Base-by-base conservation (phyloP, 306 rosid genomes). In the Casuarina glauca region DNA sequence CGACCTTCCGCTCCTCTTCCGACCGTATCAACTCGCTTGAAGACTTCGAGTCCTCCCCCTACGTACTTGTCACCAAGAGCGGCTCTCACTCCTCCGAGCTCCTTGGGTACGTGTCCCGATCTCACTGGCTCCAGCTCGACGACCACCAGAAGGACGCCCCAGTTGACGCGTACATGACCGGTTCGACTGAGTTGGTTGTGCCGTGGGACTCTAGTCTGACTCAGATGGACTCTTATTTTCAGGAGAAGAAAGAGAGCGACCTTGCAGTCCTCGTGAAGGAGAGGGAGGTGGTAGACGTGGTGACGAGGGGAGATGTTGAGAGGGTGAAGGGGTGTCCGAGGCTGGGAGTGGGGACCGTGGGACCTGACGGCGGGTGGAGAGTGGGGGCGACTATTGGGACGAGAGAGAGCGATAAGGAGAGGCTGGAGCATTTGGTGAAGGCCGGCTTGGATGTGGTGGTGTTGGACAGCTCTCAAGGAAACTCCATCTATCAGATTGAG, bases 391-490 rank as follows among this genome's bases (percentile, higher is more conserved):
- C 99, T 0, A 75, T 91, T 0, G 97, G 99, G 80, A 95, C 99
- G 8, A 93, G 97, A 90, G 91, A 87, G 72, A 69, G 81, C 49
- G 97, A 91, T 66, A 92, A 88, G 89, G 91, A 86, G 86, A 90
- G 97, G 81, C 61, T 95, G 83, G 86, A 92, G 83, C 87, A 79
- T 67, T 80, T 95, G 85, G 91, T 93, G 84, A 87, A 90, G 74
- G 97, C 89, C 64, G 97, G 97, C 42, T 79, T 90, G 74, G 91
- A 95, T 74, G 97, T 85, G 2, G 91, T 93, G 69, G 96, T 93
- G 39, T 73, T 95, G 76, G 99, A 95, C 82, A 95, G 99, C 49
- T 93, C 99, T 26, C 99, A 95, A 46, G 99, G 99, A 73, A 95
- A 93, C 82, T 93, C 97, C 32, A 75, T 72, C 74, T 95, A 93